Base-by-base conservation (phyloP, 2,329 filamentous ascomycete genomes). In the Penicillium occitanis region DNA sequence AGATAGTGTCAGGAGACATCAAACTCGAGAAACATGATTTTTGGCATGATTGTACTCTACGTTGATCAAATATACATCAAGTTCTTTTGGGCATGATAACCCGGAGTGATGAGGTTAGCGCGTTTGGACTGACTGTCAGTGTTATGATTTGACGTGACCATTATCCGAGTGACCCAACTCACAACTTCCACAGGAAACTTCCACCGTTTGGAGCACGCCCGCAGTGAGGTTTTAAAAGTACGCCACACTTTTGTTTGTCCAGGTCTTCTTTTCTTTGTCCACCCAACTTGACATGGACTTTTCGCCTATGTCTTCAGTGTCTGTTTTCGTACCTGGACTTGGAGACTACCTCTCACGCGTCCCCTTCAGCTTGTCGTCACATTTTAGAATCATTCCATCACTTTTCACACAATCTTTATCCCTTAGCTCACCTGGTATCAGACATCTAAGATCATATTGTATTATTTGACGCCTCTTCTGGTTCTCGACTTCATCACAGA, bases 1-100 rank as follows among this genome's bases (percentile, higher is more conserved):
- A 69, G 82, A 81, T 69, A 83, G 78, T 65, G 68, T 79, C 66
- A 67, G 67, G 19, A 71, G 76, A 51, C 51, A 61, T 69, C 67
- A 50, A 51, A 68, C 58, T n/a, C 63, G 66, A 30, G 61, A 40
- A 13, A 46, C 51, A 64, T 53, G 63, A 48, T 35, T 28, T 69
- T 68, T 70, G 30, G n/a, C 13, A 0, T 11, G 28, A 7, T 19
- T 55, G 7, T 33, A n/a, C 25, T 33, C 22, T 50, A 51, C 17
- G 14, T 57, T 7, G 30, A 14, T 40, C n/a, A 25, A 22, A 57
- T 37, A 57, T 37, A 22, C n/a, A 17, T 57, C 33, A 5, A 25
- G 5, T 7, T 37, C 19, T 14, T 17, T 37, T 25, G 53, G 5
- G 5, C 30, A 57, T 37, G 19, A 4, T 19, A 33, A 30, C 1